Base-by-base conservation (phyloP, 164 flowering plant species). In the Berberis thunbergii region DNA sequence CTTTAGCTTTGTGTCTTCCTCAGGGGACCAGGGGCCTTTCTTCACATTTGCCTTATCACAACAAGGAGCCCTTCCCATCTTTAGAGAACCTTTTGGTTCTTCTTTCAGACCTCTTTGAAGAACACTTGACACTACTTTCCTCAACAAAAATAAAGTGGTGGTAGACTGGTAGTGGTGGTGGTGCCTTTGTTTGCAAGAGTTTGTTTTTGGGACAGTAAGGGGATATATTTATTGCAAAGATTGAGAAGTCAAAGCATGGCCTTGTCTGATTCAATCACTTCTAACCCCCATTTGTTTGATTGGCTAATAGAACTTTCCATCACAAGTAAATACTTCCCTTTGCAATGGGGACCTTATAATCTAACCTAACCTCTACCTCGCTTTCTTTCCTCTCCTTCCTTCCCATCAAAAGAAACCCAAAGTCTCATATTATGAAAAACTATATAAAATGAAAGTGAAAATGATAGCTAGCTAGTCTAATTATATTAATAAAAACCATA, bases 61-160 rank as follows among this genome's bases (percentile, higher is more conserved):
- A 64, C 94, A 87, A 43, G 94, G 94, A 60, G 90, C 86, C 59
- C 94, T 82, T n/a, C 94, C 94, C 94, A 87, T 86, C 66, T 82
- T 56, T 2, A 13, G n/a, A n/a, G n/a, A n/a, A n/a, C 3, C 7
- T 56, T 13, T 26, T 26, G 3, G 40, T 68, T 70, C 61, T 48
- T 48, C 4, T 46, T 46, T 46, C 8, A 4, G 6, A 4, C 49
- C 49, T 48, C 2, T 48, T 48, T 48, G 8, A 64, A 12, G 49
- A 55, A 26, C 45, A 69, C 64, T 57, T 60, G 39, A 7, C n/a
- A n/a, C n/a, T n/a, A n/a, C 10, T 6, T 12, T 58, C 39, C 9
- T 38, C 10, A 7, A 50, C n/a, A 1, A 50, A 50, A 50, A n/a
- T 50, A 10, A 26, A 10, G 1, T 10, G 5, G 39, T 39, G n/a